Conservation (phyloP, 2,329 filamentous ascomycete genomes). For the Elsinoe batatas region DNA sequence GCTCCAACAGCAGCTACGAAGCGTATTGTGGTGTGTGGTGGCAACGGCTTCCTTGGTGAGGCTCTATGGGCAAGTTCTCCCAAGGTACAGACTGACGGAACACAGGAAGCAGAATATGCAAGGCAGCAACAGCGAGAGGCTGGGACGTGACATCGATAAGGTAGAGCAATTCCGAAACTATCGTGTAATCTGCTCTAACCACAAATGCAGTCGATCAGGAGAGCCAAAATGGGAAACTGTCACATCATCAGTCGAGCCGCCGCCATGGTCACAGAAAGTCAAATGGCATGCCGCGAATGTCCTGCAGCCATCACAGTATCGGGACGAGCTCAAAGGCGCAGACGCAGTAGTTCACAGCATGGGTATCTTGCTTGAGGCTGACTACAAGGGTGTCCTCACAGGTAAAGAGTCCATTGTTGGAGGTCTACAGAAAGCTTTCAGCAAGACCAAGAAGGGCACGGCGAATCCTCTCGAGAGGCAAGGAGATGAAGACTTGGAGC, state of each 20-base stretch:
- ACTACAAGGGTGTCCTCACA: slow-evolving; percentile 87
- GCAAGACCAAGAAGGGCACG: slow-evolving; percentile 50
- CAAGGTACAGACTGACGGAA: not conserved
- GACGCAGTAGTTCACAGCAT: slow-evolving; percentile 87
- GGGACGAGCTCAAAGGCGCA: slow-evolving; percentile 61
- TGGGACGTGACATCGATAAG: slow-evolving; percentile 92
- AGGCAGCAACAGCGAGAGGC: slow-evolving; percentile 70
- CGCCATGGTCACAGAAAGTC: slow-evolving; percentile 72
- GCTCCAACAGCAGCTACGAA: slow-evolving; percentile 53
- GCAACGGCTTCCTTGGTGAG: slow-evolving; percentile 77
- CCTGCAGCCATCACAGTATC: slow-evolving; percentile 71
- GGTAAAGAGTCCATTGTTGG: slow-evolving; percentile 73
- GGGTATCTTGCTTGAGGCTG: slow-evolving; percentile 91
- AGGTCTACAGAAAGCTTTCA: slow-evolving; percentile 71
- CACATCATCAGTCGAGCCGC: slow-evolving; percentile 59
- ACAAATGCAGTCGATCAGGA: slow-evolving; percentile 63
- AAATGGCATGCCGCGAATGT: slow-evolving; percentile 85
- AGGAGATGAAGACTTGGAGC: slow-evolving; percentile 50
- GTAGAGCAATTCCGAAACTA: slow-evolving; percentile 38
- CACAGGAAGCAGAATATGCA: slow-evolving; percentile 70
- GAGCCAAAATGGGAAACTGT: slow-evolving; percentile 76
- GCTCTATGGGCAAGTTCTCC: slow-evolving; percentile 6
- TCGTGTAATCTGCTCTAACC: not conserved
- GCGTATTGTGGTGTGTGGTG: slow-evolving; percentile 81
- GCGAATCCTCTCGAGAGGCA: slow-evolving; percentile 57